Evolutionary conservation across 768 basidiomycete genomes (phyloP), one percentile per base, ranked within the genome.

Genomic region (Pluteus cervinus): DNA sequence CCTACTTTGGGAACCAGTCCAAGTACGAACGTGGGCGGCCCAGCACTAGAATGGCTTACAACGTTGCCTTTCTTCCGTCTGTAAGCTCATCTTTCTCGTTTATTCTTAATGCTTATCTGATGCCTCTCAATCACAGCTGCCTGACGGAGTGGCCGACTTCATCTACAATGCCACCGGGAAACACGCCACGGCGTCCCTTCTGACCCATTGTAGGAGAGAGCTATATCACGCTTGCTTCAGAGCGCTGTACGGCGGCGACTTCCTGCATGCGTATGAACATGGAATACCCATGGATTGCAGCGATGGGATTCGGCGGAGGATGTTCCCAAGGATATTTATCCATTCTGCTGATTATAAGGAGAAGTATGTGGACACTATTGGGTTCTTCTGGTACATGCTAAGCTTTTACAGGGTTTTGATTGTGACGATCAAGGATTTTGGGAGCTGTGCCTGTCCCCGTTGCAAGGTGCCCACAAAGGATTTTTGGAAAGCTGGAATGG

Each of bases 1-100:
- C 66, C 4, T 60, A 46, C 21, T 61, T 71, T 33, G 63, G 63
- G 0, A 62, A 62, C 39, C 51, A 56, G 9, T 69, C 69, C 0
- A 73, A 73, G 38, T 73, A 65, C 33, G 26, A 50, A 1, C 50
- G 60, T 0, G 45, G 42, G 0, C 53, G 54, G 5, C 68, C 63
- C 0, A 41, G 33, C 6, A 28, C 49, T 11, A 22, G 47, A 24
- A 34, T 53, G 38, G 36, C 53, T 29, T 45, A 65, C 28, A 66
- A 67, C 36, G 7, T 68, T 6, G 64, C 60, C 0, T 69, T 68
- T 46, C 55, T 72, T 38, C 62, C 65, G 1, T 54, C 53, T 21
- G 62, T 66, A 43, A n/a, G n/a, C n/a, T n/a, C 38, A 52, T 41
- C 11, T 15, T 29, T 18, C 24, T 26, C 18, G 18, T 33, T 37